Evolutionary conservation across 306 rosid species (phyloP).

Genomic region (Pueraria montana): DNA sequence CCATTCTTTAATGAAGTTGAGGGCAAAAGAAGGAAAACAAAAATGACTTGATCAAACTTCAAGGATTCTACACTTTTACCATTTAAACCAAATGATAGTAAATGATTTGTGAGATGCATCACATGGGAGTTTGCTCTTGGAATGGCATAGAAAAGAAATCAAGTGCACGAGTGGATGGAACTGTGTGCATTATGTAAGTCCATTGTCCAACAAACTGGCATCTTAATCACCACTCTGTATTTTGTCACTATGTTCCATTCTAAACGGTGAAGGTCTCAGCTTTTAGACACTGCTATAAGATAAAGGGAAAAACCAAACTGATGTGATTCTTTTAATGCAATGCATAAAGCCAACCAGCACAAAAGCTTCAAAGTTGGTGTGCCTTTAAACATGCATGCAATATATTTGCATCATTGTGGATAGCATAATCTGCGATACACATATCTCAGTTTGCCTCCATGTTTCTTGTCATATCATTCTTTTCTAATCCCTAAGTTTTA

Average conservation of each 20-base stretch:
- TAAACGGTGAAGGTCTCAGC: slow-evolving; percentile 46
- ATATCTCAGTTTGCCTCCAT: slow-evolving; percentile 50
- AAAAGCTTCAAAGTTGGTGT: slow-evolving; percentile 59
- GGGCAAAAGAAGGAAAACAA: not conserved
- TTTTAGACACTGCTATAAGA: slow-evolving; percentile 43
- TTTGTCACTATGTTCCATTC: slow-evolving; percentile 57
- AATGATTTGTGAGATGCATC: slow-evolving; percentile 44
- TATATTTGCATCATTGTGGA: slow-evolving; percentile 48
- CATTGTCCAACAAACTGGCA: slow-evolving; percentile 40
- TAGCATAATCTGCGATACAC: slow-evolving; percentile 42
- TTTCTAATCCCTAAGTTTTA: slow-evolving; percentile 51
- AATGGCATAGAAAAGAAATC: slow-evolving; percentile 37
- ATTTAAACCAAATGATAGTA: slow-evolving; percentile 36
- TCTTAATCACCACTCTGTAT: slow-evolving; percentile 48
- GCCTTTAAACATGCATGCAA: slow-evolving; percentile 53
- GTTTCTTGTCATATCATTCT: slow-evolving; percentile 54
- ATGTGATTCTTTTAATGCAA: slow-evolving; percentile 61
- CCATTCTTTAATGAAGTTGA: not conserved
- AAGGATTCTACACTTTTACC: slow-evolving; percentile 30
- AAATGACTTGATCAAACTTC: slow-evolving; percentile 28
- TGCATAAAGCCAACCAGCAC: slow-evolving; percentile 47
- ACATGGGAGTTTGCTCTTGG: slow-evolving; percentile 45
- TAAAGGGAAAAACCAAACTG: slow-evolving; percentile 28
- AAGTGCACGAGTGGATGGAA: slow-evolving; percentile 59
- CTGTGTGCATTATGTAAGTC: slow-evolving; percentile 43